These are phyloP conservation scores for Saitozyma podzolica DNA, from an alignment of 768 basidiomycete genomes.

Conservation along the genomic window DNA sequence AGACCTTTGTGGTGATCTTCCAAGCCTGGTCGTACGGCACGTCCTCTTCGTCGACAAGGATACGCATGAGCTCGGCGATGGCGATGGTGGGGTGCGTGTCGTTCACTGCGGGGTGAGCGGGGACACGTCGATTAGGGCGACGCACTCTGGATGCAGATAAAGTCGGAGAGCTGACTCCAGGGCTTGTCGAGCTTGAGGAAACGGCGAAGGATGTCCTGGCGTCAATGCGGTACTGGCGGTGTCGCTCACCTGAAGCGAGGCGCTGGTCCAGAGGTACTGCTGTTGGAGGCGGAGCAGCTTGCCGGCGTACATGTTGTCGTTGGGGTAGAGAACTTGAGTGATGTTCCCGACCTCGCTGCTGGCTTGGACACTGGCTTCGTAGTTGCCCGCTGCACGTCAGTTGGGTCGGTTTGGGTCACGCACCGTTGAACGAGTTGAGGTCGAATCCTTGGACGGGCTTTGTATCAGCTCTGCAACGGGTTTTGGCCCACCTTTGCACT, in stretches of 20 bases:
- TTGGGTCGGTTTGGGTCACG: slow-evolving; percentile 13
- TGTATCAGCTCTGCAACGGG: slow-evolving; percentile 1
- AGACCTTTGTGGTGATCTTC: slow-evolving; percentile 82
- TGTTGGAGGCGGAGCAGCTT: slow-evolving; percentile 75
- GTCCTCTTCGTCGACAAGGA: slow-evolving; percentile 84
- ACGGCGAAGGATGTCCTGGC: slow-evolving; percentile 76
- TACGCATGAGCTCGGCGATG: slow-evolving; percentile 90
- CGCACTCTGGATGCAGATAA: slow-evolving; percentile 73
- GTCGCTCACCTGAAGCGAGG: slow-evolving; percentile 61
- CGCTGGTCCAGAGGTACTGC: slow-evolving; percentile 81
- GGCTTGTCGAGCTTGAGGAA: slow-evolving; percentile 80
- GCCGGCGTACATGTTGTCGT: slow-evolving; percentile 68
- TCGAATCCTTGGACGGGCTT: slow-evolving; percentile 85
- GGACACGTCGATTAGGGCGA: background rate
- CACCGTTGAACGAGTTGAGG: slow-evolving; percentile 91
- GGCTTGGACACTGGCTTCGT: slow-evolving; percentile 82
- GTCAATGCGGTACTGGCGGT: slow-evolving; percentile 38
- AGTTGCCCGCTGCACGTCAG: slow-evolving; percentile 72
- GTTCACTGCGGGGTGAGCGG: slow-evolving; percentile 31
- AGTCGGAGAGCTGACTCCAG: slow-evolving; percentile 77
- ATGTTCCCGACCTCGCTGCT: slow-evolving; percentile 90
- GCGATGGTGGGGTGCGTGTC: slow-evolving; percentile 94
- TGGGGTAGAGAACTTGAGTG: slow-evolving; percentile 92
- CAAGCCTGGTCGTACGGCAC: slow-evolving; percentile 80
- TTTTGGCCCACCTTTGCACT: slow-evolving; percentile 45